Base-by-base conservation (phyloP, 2,329 filamentous ascomycete genomes). In the Fusarium phyllophilum region DNA sequence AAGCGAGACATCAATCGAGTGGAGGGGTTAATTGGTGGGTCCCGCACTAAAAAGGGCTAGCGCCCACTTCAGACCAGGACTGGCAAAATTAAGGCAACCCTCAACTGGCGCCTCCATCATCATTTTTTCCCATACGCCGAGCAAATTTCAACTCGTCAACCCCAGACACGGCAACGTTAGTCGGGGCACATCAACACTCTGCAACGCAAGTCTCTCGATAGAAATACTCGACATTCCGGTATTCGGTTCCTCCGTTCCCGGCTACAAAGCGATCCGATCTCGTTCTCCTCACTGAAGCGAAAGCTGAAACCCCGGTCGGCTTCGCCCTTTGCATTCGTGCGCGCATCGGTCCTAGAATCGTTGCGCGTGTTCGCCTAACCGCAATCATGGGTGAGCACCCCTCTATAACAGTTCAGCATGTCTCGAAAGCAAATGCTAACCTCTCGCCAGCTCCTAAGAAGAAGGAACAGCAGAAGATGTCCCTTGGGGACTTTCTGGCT, bases 391-490 rank as follows among this genome's bases (percentile, higher is more conserved):
- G 89, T 90, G 84, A 82, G 87, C 79, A 66, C 46, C 49, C 57
- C 56, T 68, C 66, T 51, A 22, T 58, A 48, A 36, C 44, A 46
- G 38, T 38, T 56, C 48, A 46, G 33, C 38, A 60, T 42, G 44
- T 51, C 39, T 20, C 24, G 20, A 46, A 36, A 68, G 54, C 51
- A 52, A 33, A 64, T 66, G 45, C 74, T 72, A 66, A 68, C 58
- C 54, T 63, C 45, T 67, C 62, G 57, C 61, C 70, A 97, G 95
- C 93, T 89, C 96, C 95, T 78, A 94, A 95, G 84, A 97, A 97
- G 88, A 93, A 94, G 88, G 92, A 97, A 86, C 89, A 91, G 85
- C 93, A 97, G 91, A 99, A 97, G 89, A 96, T 99, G 93, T 94
- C 94, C 88, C 92, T 98, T 83, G 94, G 94, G 89, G 94, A 94